Evolutionary conservation across 2,329 filamentous ascomycete species (phyloP).

Genomic region (Pochonia chlamydosporia): DNA sequence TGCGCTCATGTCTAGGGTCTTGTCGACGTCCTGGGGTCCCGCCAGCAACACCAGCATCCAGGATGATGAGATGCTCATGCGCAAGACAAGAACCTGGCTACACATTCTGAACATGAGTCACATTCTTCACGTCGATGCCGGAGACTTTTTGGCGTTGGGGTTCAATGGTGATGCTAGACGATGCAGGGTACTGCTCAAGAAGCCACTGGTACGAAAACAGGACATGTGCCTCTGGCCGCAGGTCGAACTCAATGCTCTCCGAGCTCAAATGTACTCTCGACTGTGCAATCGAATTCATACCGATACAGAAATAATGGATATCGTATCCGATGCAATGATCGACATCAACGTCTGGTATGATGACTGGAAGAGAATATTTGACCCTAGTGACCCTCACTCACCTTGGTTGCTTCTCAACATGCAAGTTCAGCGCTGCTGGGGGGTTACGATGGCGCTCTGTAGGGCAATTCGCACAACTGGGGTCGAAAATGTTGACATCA

Average conservation of each 20-base stretch:
- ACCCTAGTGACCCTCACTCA: slow-evolving; percentile 10
- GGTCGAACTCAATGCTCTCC: slow-evolving; percentile 32
- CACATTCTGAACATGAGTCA: slow-evolving; percentile 46
- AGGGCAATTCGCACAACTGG: slow-evolving; percentile 38
- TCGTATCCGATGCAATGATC: slow-evolving; percentile 37
- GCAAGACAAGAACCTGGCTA: slow-evolving; percentile 43
- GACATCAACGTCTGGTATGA: slow-evolving; percentile 45
- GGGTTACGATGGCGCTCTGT: slow-evolving; percentile 44
- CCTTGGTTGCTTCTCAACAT: slow-evolving; percentile 38
- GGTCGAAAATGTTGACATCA: slow-evolving; percentile 28
- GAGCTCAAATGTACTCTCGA: slow-evolving; percentile 30
- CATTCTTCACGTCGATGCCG: slow-evolving; percentile 38
- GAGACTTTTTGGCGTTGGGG: slow-evolving; percentile 17
- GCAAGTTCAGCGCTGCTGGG: slow-evolving; percentile 47
- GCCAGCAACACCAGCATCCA: not conserved
- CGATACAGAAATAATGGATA: slow-evolving; percentile 30
- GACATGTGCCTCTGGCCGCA: slow-evolving; percentile 48
- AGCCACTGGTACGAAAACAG: slow-evolving; percentile 35
- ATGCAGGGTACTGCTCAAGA: slow-evolving; percentile 37
- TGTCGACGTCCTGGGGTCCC: not conserved
- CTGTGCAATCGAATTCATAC: slow-evolving; percentile 19
- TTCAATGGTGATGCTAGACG: slow-evolving; percentile 38
- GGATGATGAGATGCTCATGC: slow-evolving; percentile 29
- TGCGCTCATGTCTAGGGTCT: slow-evolving; percentile 20
- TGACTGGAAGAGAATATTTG: slow-evolving; percentile 23